Percentiles rank a stretch among this genome's conserved stretches.
These are phyloP conservation scores for Chytriomyces confervae DNA, from an alignment of 192 early-diverging fungal genomes.

Conservation along the genomic window DNA sequence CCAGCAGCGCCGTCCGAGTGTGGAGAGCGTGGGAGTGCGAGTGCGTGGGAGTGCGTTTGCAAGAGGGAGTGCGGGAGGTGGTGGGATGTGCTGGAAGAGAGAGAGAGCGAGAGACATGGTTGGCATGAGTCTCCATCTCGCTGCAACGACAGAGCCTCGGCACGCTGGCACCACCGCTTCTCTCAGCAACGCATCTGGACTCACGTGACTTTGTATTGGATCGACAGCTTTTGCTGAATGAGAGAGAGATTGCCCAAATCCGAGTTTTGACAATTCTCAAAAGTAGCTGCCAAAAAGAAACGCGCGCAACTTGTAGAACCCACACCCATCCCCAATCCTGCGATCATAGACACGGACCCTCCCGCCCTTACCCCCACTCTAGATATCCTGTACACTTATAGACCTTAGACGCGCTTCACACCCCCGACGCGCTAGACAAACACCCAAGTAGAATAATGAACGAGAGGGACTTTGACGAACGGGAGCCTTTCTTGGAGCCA, in stretches of 20 bases:
- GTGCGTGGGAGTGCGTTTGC: too few relatives aligned
- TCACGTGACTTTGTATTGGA: background rate
- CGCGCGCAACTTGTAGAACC: background rate
- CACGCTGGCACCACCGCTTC: background rate
- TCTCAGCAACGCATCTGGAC: background rate
- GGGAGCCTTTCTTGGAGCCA: background rate
- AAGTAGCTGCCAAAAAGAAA: conserved; percentile 1
- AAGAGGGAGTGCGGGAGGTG: too few relatives aligned
- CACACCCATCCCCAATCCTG: background rate
- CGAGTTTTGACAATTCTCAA: background rate
- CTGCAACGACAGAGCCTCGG: background rate
- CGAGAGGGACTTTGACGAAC: background rate
- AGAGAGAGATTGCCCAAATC: background rate
- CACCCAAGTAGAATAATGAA: background rate
- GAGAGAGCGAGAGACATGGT: too few relatives aligned
- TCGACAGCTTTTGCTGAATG: background rate
- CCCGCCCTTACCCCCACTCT: background rate
- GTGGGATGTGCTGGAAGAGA: too few relatives aligned
- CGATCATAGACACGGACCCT: background rate
- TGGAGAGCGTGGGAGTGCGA: too few relatives aligned
- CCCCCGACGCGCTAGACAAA: background rate
- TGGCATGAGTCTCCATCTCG: too few relatives aligned
- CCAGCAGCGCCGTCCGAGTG: too few relatives aligned
- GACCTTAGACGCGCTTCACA: background rate
- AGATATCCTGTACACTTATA: background rate